A percentile compares a stretch with the other conserved stretches of the same genome.
Evolutionary conservation across 2,329 filamentous ascomycete species (phyloP).

Genomic region (Metarhizium album): DNA sequence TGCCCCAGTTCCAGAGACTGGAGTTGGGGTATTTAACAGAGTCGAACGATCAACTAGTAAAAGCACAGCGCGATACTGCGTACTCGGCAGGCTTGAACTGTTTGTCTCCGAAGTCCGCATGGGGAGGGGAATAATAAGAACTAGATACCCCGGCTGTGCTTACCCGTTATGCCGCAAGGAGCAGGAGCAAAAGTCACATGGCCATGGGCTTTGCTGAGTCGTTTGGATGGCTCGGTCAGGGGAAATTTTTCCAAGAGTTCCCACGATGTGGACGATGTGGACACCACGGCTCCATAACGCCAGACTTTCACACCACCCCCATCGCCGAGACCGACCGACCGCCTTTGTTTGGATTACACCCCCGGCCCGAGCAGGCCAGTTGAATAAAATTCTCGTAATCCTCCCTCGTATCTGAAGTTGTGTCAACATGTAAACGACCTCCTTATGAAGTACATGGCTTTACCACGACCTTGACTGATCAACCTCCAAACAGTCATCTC

Average conservation of each 20-base stretch:
- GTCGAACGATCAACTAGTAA: too few relatives aligned
- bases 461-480: neutral
- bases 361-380: neutral
- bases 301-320: constrained; percentile 2
- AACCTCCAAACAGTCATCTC: neutral
- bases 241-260: constrained; percentile 6
- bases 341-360: constrained; percentile 1
- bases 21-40: too few relatives aligned
- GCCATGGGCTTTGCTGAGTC: neutral
- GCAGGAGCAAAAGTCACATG: constrained; percentile 1
- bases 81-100: neutral
- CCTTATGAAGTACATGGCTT: neutral
- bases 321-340: constrained; percentile 5
- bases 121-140: neutral
- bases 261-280: constrained; percentile 9
- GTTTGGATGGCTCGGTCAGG: constrained; percentile 5
- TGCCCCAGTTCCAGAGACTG: too few relatives aligned
- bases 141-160: neutral
- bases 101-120: neutral
- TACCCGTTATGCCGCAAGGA: too few relatives aligned
- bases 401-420: neutral
- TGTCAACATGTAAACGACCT: neutral
- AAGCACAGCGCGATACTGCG: too few relatives aligned
- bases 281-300: constrained; percentile 6
- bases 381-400: neutral